Conservation (phyloP, 1,139 yeast genomes). For the Saccharomyces pastorianus region DNA sequence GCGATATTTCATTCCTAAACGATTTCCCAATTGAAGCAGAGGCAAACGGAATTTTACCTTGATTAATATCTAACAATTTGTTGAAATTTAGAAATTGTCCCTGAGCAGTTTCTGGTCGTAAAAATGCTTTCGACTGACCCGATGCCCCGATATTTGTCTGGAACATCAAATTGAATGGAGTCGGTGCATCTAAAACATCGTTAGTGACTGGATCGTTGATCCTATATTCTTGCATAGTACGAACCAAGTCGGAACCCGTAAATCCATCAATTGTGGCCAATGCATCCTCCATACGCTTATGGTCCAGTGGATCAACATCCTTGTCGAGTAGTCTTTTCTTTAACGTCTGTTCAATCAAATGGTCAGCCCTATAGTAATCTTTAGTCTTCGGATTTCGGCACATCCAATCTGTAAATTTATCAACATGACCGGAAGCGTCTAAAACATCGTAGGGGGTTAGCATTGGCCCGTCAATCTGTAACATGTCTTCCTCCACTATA, state of each 20-base stretch:
- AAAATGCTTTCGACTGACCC: constrained; percentile 87
- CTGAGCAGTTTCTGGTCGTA: constrained; percentile 99
- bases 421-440: constrained; percentile 98
- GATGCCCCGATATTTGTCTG: constrained; percentile 99
- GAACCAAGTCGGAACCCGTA: constrained; percentile 88
- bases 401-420: constrained; percentile 99
- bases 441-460: constrained; percentile 96
- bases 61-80: constrained; percentile 89
- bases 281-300: constrained; percentile 86
- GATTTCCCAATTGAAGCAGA: constrained; percentile 98
- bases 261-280: constrained; percentile 93
- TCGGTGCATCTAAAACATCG: constrained; percentile 79
- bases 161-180: constrained; percentile 95
- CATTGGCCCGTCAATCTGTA: constrained; percentile 97
- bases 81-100: constrained; percentile 95
- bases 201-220: constrained; percentile 90
- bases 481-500: constrained; percentile 94
- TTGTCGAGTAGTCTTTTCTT: constrained; percentile 81
- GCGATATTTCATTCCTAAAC: constrained; percentile 97
- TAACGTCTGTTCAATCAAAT: constrained; percentile 92
- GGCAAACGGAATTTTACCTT: constrained; percentile 96
- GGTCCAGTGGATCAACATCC: constrained; percentile 61
- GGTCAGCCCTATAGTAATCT: constrained; percentile 98
- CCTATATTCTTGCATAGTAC: constrained; percentile 67
- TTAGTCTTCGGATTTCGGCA: constrained; percentile 92